Conservation (phyloP, 2,329 filamentous ascomycete genomes). For the Alternaria viburni region DNA sequence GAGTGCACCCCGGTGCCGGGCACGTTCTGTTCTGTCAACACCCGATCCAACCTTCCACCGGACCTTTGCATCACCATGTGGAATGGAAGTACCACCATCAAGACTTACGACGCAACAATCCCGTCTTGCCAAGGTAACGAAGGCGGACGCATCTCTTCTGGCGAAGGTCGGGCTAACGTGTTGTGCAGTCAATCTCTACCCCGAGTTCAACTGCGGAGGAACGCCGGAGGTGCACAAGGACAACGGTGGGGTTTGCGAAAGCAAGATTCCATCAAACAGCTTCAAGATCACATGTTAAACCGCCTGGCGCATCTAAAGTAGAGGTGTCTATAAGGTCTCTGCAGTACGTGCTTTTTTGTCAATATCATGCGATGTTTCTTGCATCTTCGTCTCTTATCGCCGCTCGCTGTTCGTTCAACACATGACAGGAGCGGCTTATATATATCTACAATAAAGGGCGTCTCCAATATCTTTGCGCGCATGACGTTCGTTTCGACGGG, state of each 20-base stretch:
- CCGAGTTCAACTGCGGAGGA: neutral
- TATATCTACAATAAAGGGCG: neutral
- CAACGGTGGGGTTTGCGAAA: neutral
- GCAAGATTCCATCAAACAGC: neutral
- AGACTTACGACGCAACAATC: neutral
- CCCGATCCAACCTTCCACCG: neutral
- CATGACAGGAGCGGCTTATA: neutral
- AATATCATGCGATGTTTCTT: neutral
- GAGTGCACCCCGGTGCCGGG: neutral
- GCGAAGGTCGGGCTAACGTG: neutral
- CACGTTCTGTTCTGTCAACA: constrained; percentile 4
- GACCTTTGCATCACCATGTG: neutral
- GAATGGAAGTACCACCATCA: neutral
- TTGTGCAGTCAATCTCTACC: neutral
- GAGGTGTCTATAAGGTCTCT: no score
- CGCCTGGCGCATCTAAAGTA: neutral
- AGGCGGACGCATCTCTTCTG: neutral
- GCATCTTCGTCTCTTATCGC: neutral
- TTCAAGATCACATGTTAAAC: neutral
- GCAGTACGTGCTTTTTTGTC: no score
- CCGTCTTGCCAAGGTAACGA: constrained; percentile 3
- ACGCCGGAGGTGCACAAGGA: neutral
- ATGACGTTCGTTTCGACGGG: neutral
- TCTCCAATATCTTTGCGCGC: neutral
- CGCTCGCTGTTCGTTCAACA: neutral